Conservation (phyloP, 2,329 filamentous ascomycete species). For the Clathrospora elynae region DNA sequence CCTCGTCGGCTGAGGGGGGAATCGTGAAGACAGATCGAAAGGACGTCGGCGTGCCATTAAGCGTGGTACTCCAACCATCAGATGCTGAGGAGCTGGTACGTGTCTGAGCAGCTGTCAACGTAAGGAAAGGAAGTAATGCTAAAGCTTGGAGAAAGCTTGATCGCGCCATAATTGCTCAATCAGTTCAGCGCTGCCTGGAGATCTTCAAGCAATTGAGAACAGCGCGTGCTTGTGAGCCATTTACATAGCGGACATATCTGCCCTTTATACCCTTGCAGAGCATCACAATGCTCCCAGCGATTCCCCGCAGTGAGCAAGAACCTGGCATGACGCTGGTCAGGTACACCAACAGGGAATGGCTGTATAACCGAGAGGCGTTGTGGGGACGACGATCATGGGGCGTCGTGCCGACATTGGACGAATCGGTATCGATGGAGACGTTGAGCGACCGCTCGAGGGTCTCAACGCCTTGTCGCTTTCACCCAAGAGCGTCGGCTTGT, state of each 20-base stretch:
- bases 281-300: no score
- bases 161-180: conserved; percentile 33
- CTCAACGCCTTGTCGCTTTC: background rate
- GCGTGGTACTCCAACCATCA: conserved; percentile 30
- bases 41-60: conserved; percentile 37
- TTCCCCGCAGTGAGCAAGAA: conserved; percentile 18
- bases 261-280: conserved; percentile 8
- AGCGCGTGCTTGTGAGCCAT: background rate
- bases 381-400: conserved; percentile 11
- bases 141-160: conserved; percentile 32
- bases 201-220: conserved; percentile 1
- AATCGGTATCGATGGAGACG: conserved; percentile 20
- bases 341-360: conserved; percentile 7
- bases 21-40: conserved; percentile 46
- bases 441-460: background rate
- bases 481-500: conserved; percentile 1
- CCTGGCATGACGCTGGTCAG: conserved; percentile 21
- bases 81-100: conserved; percentile 25
- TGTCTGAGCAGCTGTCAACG: conserved; percentile 30
- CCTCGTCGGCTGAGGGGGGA: conserved; percentile 43
- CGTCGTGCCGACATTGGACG: conserved; percentile 27
- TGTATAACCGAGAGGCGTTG: conserved; percentile 18
- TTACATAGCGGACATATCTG: background rate
- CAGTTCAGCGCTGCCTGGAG: conserved; percentile 13
- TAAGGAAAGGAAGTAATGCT: conserved; percentile 29